Evolutionary conservation across 306 rosid species (phyloP), one percentile per base, ranked within the genome.

Genomic region (Leucaena leucocephala): DNA sequence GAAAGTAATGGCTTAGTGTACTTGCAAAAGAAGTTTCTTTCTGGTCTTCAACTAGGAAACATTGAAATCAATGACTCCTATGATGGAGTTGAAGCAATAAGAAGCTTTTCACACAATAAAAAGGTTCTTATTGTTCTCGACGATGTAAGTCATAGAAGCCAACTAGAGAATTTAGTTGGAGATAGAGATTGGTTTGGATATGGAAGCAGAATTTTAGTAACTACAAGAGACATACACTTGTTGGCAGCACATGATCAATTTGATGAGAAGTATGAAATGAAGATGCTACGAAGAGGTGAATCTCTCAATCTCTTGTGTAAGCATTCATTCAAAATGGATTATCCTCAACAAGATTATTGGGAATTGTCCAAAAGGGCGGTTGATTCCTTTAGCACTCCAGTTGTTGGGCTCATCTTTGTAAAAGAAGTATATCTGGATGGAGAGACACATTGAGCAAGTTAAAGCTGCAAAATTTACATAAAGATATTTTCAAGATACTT

Each of bases 401-500:
- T 74, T 76, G 8, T 38, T 76, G 21, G 72, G 72, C 2, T 45
- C 35, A 19, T 63, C 72, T 62, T 10, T 17, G 21, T 45, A 7
- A 42, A 21, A 77, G 66, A 40, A 72, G 76, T 36, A 5, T 5
- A 72, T 19, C 65, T 72, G 38, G 36, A 38, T 52, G 76, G 76
- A 19, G 34, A 15, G 65, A 54, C 34, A 14, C 36, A 2, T 72
- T 72, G 44, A 22, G 54, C 2, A 54, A 35, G 61, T 21, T 75
- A 10, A 35, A 75, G 45, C 27, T 27, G 27, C 35, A 63, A 62
- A 21, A 33, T 17, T 8, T 38, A 6, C 46, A 12, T 15, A n/a
- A 34, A 2, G 79, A 75, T 75, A 62, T 75, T 16, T 38, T 61
- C 33, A 17, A 45, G 13, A 68, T 12, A 21, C 81, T 77, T 38